These are phyloP conservation scores for Pseudotsuga menziesii DNA, from an alignment of 75 land plant genomes.

Conservation along the genomic window DNA sequence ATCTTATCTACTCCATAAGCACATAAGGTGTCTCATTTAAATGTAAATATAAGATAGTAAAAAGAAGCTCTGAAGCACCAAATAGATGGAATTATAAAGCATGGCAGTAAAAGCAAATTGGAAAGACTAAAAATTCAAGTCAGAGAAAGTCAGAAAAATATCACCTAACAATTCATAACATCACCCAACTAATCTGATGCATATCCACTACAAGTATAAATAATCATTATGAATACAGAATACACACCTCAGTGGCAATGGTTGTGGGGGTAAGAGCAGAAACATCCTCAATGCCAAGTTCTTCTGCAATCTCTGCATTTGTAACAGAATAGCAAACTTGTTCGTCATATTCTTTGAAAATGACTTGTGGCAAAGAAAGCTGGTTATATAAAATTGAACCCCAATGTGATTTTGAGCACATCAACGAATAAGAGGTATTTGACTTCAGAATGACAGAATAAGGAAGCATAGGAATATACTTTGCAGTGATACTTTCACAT, in stretches of 20 bases:
- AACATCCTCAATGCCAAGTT: constrained; percentile 33
- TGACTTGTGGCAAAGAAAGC: neutral
- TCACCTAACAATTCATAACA: neutral
- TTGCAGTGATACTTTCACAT: constrained; percentile 26
- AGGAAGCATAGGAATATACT: constrained; percentile 26
- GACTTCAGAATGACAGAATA: neutral
- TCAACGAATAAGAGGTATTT: neutral
- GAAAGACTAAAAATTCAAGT: neutral
- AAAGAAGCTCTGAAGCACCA: neutral
- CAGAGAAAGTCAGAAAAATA: neutral
- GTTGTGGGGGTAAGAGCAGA: constrained; percentile 53
- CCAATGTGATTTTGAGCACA: neutral
- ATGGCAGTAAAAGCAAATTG: neutral
- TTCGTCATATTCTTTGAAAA: neutral
- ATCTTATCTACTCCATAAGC: neutral
- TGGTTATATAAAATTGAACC: neutral
- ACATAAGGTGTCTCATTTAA: neutral
- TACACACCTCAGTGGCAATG: constrained; percentile 69
- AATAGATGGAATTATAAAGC: neutral
- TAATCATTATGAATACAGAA: neutral
- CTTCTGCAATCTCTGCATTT: constrained; percentile 52
- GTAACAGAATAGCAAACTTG: constrained; percentile 2
- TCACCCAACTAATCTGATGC: neutral
- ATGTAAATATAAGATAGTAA: neutral
- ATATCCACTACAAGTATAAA: neutral